Conservation (phyloP, 345 rosid species). For the Heritiera littoralis region DNA sequence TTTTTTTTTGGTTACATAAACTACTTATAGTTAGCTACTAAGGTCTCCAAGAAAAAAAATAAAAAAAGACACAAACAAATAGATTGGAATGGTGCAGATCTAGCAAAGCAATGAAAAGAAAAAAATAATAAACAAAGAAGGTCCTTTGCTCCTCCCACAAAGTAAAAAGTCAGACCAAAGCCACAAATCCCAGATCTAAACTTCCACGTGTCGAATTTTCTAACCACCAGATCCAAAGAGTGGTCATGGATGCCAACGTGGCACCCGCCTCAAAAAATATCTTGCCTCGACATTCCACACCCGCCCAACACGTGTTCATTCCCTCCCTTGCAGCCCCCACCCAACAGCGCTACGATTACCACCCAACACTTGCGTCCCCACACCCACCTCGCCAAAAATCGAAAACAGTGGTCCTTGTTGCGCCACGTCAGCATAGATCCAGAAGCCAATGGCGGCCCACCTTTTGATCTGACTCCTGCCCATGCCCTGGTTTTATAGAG, state of each 20-base stretch:
- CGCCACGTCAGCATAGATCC: constrained; percentile 44
- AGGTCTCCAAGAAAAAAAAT: too few relatives aligned
- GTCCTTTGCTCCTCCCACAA: too few relatives aligned
- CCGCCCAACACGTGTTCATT: constrained; percentile 33
- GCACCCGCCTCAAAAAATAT: constrained; percentile 27
- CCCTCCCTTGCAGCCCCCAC: constrained; percentile 4
- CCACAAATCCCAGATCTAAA: constrained; percentile 9
- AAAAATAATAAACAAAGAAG: too few relatives aligned
- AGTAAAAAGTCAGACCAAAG: not conserved
- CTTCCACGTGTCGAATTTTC: constrained; percentile 27
- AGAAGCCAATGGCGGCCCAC: constrained; percentile 42
- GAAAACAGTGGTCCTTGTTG: constrained; percentile 41
- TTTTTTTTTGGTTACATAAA: too few relatives aligned
- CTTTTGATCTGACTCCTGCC: constrained; percentile 32
- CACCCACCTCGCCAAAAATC: constrained; percentile 8
- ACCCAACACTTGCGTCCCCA: constrained; percentile 9
- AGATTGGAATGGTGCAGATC: too few relatives aligned
- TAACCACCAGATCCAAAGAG: constrained; percentile 25
- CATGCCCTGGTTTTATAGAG: not conserved
- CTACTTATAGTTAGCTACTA: too few relatives aligned
- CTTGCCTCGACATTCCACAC: not conserved
- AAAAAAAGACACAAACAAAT: too few relatives aligned
- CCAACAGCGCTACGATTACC: not conserved
- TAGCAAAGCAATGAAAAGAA: too few relatives aligned
- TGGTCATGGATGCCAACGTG: constrained; percentile 26